Percentiles rank a stretch among this genome's conserved stretches.
Evolutionary conservation across 495 filamentous ascomycete species (phyloP).

Genomic region (Penicillium chermesinum): DNA sequence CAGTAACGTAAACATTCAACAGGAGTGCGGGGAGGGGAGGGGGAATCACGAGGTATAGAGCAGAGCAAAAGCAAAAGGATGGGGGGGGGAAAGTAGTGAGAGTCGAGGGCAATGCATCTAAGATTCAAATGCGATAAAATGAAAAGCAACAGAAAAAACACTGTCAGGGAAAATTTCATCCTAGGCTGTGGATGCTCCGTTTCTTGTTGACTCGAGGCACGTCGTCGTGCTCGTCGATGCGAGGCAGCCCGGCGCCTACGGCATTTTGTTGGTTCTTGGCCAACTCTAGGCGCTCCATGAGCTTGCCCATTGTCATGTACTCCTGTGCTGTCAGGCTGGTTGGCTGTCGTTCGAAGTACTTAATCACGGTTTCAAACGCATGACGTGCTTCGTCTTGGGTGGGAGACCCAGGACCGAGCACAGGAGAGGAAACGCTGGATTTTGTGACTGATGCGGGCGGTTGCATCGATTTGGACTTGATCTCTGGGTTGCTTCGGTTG

Average conservation of each 20-base stretch:
- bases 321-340: constrained; percentile 69
- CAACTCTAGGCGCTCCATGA: constrained; percentile 83
- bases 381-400: constrained; percentile 85
- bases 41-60: not conserved
- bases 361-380: constrained; percentile 81
- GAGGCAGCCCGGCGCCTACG: constrained; percentile 62
- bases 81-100: not conserved
- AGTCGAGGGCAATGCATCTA: not conserved
- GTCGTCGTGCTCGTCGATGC: constrained; percentile 53
- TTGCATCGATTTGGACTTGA: constrained; percentile 44
- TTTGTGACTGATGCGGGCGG: constrained; percentile 32
- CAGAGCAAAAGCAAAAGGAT: not conserved
- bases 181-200: constrained; percentile 50
- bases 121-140: not conserved
- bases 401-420: constrained; percentile 52
- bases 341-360: constrained; percentile 74
- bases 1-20: constrained; percentile 2
- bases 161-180: constrained; percentile 11
- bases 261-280: constrained; percentile 51
- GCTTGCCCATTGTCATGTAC: constrained; percentile 72
- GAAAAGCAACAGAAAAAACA: constrained; percentile 9
- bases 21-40: not conserved
- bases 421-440: constrained; percentile 34
- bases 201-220: constrained; percentile 39
- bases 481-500: constrained; percentile 42